Evolutionary conservation across 2,329 filamentous ascomycete species (phyloP), one percentile per base, ranked within the genome.

Genomic region (Neofusicoccum sp.): DNA sequence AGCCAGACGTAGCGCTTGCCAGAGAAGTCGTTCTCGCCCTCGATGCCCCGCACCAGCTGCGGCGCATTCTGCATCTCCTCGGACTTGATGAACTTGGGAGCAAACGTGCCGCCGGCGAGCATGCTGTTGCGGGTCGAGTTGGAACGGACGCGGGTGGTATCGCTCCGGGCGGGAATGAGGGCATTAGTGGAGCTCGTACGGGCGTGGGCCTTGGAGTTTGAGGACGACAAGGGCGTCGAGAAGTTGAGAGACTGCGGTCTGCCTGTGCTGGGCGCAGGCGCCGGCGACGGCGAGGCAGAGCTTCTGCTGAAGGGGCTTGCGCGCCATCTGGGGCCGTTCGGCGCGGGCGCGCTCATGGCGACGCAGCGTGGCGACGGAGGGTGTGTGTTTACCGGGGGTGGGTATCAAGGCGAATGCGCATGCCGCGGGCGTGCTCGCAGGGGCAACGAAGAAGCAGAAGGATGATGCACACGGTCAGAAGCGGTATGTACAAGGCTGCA

Each of bases 1-100:
- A 99, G 81, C 96, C 95, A 99, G 65, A 99, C 93, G 80, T 98
- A 99, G 79, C 95, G 86, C 79, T 96, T 98, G 61, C 95, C 96
- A 0, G 95, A 99, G 75, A 99, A 98, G 81, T 99, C 95, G 74
- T 97, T 98, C 72, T 97, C 93, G 64, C 95, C 95, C 76, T 99
- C 96, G 62, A 97, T 92, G 16, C 91, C 89, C 20, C 82, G 79
- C 31, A 86, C 80, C 63, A 78, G 75, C 63, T 85, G 82, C 31
- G 80, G 79, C 1, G 78, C 78, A 56, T 80, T 80, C 66, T 86
- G 83, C 75, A 90, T 79, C 65, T 93, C 90, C 65, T 96, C 92
- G 0, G 87, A 86, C 74, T 93, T 95, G 77, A 99, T 98, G 75
- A 99, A 99, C 8, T 91, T 90, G 2, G 93, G 95, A 36, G 95